Evolutionary conservation across 2,329 filamentous ascomycete genomes (phyloP).

Genomic region (Penicillium italicum): DNA sequence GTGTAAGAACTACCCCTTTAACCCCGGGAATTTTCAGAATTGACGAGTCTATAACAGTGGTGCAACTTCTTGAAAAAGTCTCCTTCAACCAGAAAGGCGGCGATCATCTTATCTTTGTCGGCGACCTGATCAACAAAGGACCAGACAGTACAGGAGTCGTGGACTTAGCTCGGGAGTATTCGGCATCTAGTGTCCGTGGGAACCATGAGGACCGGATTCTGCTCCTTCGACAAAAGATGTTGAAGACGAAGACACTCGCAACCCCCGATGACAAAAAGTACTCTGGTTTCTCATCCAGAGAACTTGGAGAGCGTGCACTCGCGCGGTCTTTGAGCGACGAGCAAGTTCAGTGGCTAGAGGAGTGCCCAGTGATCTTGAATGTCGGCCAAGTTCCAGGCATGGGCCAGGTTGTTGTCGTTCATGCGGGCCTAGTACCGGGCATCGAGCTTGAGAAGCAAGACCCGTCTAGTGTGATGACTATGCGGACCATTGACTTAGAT

Average conservation of each 20-base stretch:
- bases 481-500: constrained; percentile 70
- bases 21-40: background rate
- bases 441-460: constrained; percentile 67
- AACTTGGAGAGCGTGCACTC: constrained; percentile 47
- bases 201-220: constrained; percentile 90
- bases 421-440: constrained; percentile 79
- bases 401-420: constrained; percentile 70
- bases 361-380: constrained; percentile 73
- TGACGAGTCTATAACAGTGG: constrained; percentile 33
- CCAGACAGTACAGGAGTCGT: constrained; percentile 78
- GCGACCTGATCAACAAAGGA: constrained; percentile 81
- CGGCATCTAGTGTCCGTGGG: constrained; percentile 78
- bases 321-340: constrained; percentile 55
- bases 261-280: constrained; percentile 23
- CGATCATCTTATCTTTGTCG: constrained; percentile 73
- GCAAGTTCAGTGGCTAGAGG: constrained; percentile 66
- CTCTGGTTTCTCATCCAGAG: constrained; percentile 29
- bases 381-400: constrained; percentile 60
- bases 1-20: constrained; percentile 41
- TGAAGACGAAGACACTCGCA: constrained; percentile 22
- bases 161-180: constrained; percentile 66
- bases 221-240: constrained; percentile 55
- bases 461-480: constrained; percentile 83
- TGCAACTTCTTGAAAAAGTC: constrained; percentile 62
- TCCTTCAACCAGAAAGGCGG: constrained; percentile 54